A percentile compares a stretch with the other conserved stretches of the same genome.
Conservation (phyloP, 495 filamentous ascomycete genomes). For the Opeltia flavorubescens region DNA sequence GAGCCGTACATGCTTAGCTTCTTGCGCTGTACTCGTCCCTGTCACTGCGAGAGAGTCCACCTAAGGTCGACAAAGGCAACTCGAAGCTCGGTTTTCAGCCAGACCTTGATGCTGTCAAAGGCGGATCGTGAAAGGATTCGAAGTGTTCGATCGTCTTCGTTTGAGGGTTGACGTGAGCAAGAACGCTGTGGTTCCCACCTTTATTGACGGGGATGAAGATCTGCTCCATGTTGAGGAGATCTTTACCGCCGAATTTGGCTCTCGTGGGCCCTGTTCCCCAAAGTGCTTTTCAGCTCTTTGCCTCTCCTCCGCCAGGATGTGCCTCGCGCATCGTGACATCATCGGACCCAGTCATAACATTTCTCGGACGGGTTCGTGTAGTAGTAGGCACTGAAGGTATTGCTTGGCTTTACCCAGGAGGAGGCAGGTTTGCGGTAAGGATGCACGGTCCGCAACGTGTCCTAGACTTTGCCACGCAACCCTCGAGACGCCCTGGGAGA, state of each 20-base stretch:
- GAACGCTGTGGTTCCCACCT: conserved; percentile 37
- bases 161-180: conserved; percentile 54
- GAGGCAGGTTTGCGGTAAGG: too few relatives aligned
- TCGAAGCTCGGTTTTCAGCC: conserved; percentile 46
- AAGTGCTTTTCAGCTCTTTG: too few relatives aligned
- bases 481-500: too few relatives aligned
- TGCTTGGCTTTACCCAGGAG: too few relatives aligned
- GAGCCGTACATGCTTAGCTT: too few relatives aligned
- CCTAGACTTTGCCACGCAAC: too few relatives aligned
- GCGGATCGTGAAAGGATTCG: conserved; percentile 46
- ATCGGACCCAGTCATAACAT: conserved; percentile 31
- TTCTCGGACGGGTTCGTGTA: conserved; percentile 43
- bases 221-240: conserved; percentile 41
- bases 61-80: conserved; percentile 40
- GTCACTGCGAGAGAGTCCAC: conserved; percentile 38
- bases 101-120: conserved; percentile 31
- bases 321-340: too few relatives aligned
- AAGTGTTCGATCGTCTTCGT: conserved; percentile 56
- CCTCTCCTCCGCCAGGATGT: too few relatives aligned
- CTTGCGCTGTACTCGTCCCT: conserved; percentile 48
- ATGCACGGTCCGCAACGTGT: too few relatives aligned
- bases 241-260: conserved; percentile 38
- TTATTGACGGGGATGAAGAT: conserved; percentile 50
- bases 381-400: conserved; percentile 61
- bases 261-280: too few relatives aligned